A percentile compares a stretch with the other conserved stretches of the same genome.
Conservation (phyloP, 257 asterid species). For the Phtheirospermum japonicum region DNA sequence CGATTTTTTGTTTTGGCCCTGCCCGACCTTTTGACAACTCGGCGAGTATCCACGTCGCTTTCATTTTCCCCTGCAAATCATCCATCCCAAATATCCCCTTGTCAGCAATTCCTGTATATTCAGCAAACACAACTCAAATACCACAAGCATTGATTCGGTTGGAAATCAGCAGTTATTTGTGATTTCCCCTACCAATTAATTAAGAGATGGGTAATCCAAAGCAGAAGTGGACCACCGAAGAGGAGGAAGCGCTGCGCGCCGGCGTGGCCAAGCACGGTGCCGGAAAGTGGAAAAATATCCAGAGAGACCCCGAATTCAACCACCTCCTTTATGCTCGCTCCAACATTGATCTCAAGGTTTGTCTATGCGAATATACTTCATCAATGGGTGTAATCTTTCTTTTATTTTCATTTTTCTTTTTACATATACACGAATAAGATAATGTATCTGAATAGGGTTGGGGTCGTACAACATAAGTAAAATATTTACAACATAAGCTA, state of each 20-base stretch:
- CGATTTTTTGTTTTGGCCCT: too few relatives aligned
- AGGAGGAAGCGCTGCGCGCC: conserved; percentile 64
- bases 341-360: conserved; percentile 71
- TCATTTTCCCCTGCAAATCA: too few relatives aligned
- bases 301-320: conserved; percentile 62
- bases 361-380: background rate
- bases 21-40: too few relatives aligned
- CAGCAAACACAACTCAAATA: background rate
- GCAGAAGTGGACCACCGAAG: conserved; percentile 70
- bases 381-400: too few relatives aligned
- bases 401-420: too few relatives aligned
- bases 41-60: too few relatives aligned
- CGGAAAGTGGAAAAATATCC: conserved; percentile 78
- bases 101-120: background rate
- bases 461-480: too few relatives aligned
- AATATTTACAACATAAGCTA: too few relatives aligned
- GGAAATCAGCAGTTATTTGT: background rate
- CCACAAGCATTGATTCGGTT: background rate
- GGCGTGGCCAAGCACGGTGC: conserved; percentile 73
- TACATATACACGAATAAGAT: too few relatives aligned
- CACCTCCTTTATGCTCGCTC: conserved; percentile 58
- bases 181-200: background rate
- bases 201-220: conserved; percentile 64
- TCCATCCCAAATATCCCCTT: background rate
- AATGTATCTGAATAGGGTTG: too few relatives aligned